Evolutionary conservation across 352 stramenopile species (phyloP).

Genomic region (Globisporangium cylindrosporum): DNA sequence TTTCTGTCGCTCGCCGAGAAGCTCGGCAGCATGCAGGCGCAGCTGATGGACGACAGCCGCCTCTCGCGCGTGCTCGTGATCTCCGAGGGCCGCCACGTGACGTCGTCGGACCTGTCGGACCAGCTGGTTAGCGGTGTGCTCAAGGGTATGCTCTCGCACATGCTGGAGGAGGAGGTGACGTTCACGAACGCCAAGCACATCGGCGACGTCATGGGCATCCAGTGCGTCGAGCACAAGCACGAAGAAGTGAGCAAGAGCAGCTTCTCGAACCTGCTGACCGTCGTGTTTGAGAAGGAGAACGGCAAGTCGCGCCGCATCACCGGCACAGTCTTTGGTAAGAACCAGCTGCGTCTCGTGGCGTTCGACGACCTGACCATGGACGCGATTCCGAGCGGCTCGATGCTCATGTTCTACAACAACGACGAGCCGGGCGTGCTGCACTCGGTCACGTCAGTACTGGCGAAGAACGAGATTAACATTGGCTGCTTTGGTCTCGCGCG

Average conservation of each 20-base stretch:
- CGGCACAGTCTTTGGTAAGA: constrained; percentile 88
- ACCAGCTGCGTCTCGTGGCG: constrained; percentile 83
- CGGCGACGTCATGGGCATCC: constrained; percentile 87
- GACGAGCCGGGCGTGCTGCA: constrained; percentile 94
- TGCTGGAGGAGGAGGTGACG: constrained; percentile 91
- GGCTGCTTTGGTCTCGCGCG: constrained; percentile 89
- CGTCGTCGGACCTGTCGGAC: constrained; percentile 73
- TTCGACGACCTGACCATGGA: constrained; percentile 89
- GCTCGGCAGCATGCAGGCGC: constrained; percentile 86
- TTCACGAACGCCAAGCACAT: constrained; percentile 86
- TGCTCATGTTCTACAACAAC: constrained; percentile 94
- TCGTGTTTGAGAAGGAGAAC: constrained; percentile 90
- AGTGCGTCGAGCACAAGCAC: constrained; percentile 89
- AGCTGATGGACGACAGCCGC: constrained; percentile 75
- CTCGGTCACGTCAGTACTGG: constrained; percentile 92
- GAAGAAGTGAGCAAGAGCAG: constrained; percentile 70
- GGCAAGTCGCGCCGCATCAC: constrained; percentile 60
- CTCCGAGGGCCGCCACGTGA: constrained; percentile 77
- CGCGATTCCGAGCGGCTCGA: constrained; percentile 82
- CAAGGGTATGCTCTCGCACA: constrained; percentile 89
- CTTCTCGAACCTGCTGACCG: constrained; percentile 89
- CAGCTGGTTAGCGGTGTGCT: constrained; percentile 88
- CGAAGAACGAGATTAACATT: constrained; percentile 93
- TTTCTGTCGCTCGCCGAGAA: constrained; percentile 90
- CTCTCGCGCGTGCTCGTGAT: constrained; percentile 72